phyloP scores from a whole-genome alignment of 306 rosid species.

The Cucurbita moschata region DNA sequence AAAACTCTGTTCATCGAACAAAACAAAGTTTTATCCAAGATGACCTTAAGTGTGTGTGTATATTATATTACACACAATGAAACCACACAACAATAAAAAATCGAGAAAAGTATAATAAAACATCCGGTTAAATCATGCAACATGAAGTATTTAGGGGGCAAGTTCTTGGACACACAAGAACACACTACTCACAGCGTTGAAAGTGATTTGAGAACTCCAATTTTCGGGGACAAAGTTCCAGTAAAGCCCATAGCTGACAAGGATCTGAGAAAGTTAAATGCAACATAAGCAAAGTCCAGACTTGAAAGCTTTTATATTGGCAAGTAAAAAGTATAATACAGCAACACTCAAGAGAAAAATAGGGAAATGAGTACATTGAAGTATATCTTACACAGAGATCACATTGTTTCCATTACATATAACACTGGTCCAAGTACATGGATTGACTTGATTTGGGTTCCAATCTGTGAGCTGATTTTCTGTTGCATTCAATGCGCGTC shows the following conservation, averaged over 20 bases:
- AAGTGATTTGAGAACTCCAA: conserved; percentile 52
- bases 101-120: not conserved
- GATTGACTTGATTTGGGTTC: conserved; percentile 80
- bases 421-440: conserved; percentile 91
- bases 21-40: not conserved
- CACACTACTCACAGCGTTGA: conserved; percentile 53
- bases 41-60: not conserved
- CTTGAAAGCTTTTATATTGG: conserved; percentile 1
- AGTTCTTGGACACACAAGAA: not conserved
- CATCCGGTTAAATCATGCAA: not conserved
- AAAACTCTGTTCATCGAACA: not conserved
- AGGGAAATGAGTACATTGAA: conserved; percentile 2
- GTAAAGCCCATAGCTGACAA: conserved; percentile 71
- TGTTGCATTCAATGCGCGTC: conserved; percentile 44
- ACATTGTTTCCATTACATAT: conserved; percentile 44
- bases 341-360: not conserved
- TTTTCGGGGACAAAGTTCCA: conserved; percentile 61
- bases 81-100: not conserved
- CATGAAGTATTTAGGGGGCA: not conserved
- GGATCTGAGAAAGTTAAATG: conserved; percentile 44
- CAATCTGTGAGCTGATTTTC: conserved; percentile 61
- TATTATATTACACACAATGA: not conserved
- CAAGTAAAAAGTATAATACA: conserved; percentile 5
- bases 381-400: conserved; percentile 53
- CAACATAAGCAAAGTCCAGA: conserved; percentile 11